A percentile compares a stretch with the other conserved stretches of the same genome.
Conservation (phyloP, 768 basidiomycete genomes). For the Macrocybe gigantea region DNA sequence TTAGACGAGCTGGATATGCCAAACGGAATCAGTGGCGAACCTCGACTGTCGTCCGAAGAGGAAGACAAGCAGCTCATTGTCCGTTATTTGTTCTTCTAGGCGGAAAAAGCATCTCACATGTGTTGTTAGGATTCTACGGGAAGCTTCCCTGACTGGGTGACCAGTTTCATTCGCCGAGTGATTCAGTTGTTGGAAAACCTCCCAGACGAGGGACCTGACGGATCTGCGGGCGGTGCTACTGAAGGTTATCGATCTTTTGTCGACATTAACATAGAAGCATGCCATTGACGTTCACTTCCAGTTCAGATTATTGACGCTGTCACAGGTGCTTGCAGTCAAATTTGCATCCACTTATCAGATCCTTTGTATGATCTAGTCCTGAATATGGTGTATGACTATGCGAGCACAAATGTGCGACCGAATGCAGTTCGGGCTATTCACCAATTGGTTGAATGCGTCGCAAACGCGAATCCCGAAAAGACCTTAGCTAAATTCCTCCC, state of each 20-base stretch:
- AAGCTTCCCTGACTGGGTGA: constrained; percentile 77
- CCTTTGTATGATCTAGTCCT: constrained; percentile 74
- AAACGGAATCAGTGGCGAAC: constrained; percentile 28
- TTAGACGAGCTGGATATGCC: constrained; percentile 32
- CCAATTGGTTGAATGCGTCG: constrained; percentile 79
- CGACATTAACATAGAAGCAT: neutral
- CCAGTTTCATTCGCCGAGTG: constrained; percentile 73
- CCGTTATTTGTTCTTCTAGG: neutral
- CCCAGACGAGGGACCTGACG: constrained; percentile 72
- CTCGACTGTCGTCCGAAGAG: constrained; percentile 47
- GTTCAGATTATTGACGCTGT: constrained; percentile 77
- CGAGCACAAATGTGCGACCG: constrained; percentile 71
- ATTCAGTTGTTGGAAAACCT: constrained; percentile 80
- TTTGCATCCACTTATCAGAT: constrained; percentile 70
- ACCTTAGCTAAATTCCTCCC: constrained; percentile 76
- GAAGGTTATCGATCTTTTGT: constrained; percentile 40
- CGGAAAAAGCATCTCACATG: neutral
- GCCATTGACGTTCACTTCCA: constrained; percentile 17
- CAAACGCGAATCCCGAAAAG: constrained; percentile 73
- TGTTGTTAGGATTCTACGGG: constrained; percentile 52
- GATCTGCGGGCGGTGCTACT: constrained; percentile 53
- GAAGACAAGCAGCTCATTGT: constrained; percentile 67
- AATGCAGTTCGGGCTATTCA: constrained; percentile 87
- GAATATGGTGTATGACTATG: constrained; percentile 80
- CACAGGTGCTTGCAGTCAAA: constrained; percentile 68